Percentiles rank a stretch among this genome's conserved stretches.
phyloP scores from a whole-genome alignment of 1,139 yeast species.

The Geotrichum restrictum region DNA sequence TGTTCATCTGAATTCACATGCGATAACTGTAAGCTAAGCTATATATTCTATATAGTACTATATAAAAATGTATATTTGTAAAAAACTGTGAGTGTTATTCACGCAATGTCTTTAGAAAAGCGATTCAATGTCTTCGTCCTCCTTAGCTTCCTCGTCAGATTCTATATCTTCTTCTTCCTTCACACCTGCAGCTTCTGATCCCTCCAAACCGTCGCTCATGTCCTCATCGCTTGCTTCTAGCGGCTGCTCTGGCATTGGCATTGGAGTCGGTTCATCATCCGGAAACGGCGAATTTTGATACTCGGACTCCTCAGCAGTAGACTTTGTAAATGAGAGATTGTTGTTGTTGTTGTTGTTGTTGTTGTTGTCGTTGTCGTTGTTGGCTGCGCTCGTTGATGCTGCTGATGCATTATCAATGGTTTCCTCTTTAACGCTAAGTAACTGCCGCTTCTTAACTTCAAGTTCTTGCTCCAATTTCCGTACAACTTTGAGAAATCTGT shows the following conservation, averaged over 20 bases:
- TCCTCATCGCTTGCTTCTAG: slow-evolving; percentile 40
- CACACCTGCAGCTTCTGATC: slow-evolving; percentile 1
- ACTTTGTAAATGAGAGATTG: background rate
- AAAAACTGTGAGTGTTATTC: no score
- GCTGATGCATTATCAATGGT: slow-evolving; percentile 29
- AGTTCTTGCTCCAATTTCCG: slow-evolving; percentile 75
- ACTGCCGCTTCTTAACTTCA: slow-evolving; percentile 73
- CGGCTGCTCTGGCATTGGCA: slow-evolving; percentile 28
- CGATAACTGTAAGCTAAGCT: background rate
- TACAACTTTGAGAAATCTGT: slow-evolving; percentile 80
- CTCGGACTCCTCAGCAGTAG: background rate
- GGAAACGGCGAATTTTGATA: background rate
- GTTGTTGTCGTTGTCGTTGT: slow-evolving; percentile 27
- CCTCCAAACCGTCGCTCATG: background rate
- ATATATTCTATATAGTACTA: no score
- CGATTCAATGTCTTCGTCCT: slow-evolving; percentile 46
- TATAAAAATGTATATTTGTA: no score
- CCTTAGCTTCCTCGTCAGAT: slow-evolving; percentile 39
- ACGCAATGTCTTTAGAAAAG: slow-evolving; percentile 39
- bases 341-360: slow-evolving; percentile 26
- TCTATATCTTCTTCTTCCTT: slow-evolving; percentile 26
- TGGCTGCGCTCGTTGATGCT: slow-evolving; percentile 2
- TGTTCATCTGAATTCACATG: background rate
- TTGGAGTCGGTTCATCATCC: slow-evolving; percentile 20
- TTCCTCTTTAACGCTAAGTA: slow-evolving; percentile 38